These are phyloP conservation scores for Claviceps cyperi DNA, from an alignment of 2,329 filamentous ascomycete genomes.

Conservation along the genomic window DNA sequence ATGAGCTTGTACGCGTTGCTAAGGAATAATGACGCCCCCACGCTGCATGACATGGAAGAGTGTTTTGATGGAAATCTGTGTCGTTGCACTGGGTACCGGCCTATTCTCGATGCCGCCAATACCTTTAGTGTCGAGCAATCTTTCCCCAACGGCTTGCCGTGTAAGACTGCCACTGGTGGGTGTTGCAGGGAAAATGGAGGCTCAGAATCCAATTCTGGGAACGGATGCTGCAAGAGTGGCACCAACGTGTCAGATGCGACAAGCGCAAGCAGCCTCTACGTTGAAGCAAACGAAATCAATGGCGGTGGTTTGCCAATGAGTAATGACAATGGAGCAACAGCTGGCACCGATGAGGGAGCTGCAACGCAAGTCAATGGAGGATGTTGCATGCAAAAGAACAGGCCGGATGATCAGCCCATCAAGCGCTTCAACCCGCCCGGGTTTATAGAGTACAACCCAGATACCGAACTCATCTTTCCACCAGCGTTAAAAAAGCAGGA, in stretches of 20 bases:
- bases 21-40: slow-evolving; percentile 66
- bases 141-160: slow-evolving; percentile 12
- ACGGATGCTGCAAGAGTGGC: slow-evolving; percentile 32
- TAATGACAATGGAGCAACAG: background rate
- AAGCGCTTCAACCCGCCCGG: slow-evolving; percentile 70
- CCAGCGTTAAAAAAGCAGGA: slow-evolving; percentile 71
- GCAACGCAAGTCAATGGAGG: slow-evolving; percentile 17
- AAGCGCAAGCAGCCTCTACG: background rate
- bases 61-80: slow-evolving; percentile 95
- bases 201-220: background rate
- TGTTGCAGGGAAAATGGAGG: slow-evolving; percentile 2
- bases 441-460: slow-evolving; percentile 86
- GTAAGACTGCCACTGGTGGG: background rate
- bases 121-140: slow-evolving; percentile 54
- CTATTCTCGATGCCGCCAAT: slow-evolving; percentile 86
- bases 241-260: slow-evolving; percentile 11
- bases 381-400: slow-evolving; percentile 55
- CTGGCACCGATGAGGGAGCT: background rate
- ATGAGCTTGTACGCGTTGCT: slow-evolving; percentile 94
- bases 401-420: slow-evolving; percentile 36
- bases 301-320: too few species aligned
- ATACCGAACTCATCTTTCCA: slow-evolving; percentile 92
- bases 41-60: slow-evolving; percentile 77
- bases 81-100: slow-evolving; percentile 86
- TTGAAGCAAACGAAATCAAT: background rate